Evolutionary conservation across 2,329 filamentous ascomycete species (phyloP), one percentile per base, ranked within the genome.

Genomic region (Xylaria sp.): DNA sequence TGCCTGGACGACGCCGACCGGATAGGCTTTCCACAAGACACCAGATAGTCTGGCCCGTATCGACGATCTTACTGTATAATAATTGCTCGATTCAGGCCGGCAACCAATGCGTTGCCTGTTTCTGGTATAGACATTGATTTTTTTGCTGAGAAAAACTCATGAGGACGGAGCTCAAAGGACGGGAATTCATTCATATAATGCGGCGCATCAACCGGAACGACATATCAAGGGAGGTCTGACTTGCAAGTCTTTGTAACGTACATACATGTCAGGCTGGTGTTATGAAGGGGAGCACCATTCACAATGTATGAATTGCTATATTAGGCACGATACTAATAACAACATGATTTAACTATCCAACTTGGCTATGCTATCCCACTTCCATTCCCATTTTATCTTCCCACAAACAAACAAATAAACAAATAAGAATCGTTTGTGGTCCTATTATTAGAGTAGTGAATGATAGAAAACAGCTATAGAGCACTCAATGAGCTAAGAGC

Each of bases 71-170:
- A 70, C 71, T 77, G 76, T 78, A 77, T 75, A 74, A 75, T 77
- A 77, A 70, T 71, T 63, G 63, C 69, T 68, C 63, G 57, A 63
- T 71, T 73, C 70, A 66, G 69, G 63, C 64, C 65, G 66, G 65
- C 63, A 63, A 68, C 65, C 42, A 58, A 68, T 60, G 59, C 62
- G 60, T 56, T 54, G 59, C 62, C 67, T 59, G 65, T 73, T 76
- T 75, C 74, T 73, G 72, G 75, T 72, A 76, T 77, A 77, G 75
- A 77, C 69, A 72, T 74, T 61, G 71, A 72, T 73, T 70, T 72
- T 40, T 68, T 70, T 63, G 70, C 60, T 68, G 40, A 71, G 61
- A 67, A 69, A 66, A 59, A 56, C 31, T 59, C 56, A 66, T 60
- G 66, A 66, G 38, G 63, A 63, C 53, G 62, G 58, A 57, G 64